A percentile compares a stretch with the other conserved stretches of the same genome.
Evolutionary conservation across 371 early-diverging fungal genomes (phyloP).

Genomic region (Apophysomyces elegans): DNA sequence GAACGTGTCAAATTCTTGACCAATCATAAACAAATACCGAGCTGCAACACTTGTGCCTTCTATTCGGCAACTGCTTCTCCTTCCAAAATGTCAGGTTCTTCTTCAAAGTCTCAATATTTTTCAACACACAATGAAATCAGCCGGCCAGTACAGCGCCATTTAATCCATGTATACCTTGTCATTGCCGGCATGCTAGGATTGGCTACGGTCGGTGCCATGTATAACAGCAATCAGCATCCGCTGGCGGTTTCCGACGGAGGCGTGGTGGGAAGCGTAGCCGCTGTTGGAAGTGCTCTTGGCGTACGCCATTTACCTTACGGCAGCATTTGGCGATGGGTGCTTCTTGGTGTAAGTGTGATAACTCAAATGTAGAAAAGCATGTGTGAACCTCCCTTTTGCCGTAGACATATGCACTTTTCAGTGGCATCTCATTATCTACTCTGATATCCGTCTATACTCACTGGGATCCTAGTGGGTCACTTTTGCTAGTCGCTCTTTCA

Average conservation of each 20-base stretch:
- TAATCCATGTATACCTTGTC: slow-evolving; percentile 52
- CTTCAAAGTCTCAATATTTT: background rate
- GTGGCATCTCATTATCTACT: slow-evolving; percentile 41
- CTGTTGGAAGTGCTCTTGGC: slow-evolving; percentile 31
- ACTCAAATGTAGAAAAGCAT: background rate
- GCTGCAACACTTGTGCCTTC: no score
- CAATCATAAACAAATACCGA: no score
- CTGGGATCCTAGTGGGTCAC: slow-evolving; percentile 42
- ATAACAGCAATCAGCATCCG: slow-evolving; percentile 15
- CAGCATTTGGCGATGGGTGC: slow-evolving; percentile 34
- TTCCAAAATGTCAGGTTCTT: background rate
- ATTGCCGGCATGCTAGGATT: slow-evolving; percentile 56
- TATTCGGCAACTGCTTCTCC: no score
- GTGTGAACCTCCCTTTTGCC: background rate
- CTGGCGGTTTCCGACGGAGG: slow-evolving; percentile 20
- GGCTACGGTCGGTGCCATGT: slow-evolving; percentile 41
- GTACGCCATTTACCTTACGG: slow-evolving; percentile 28
- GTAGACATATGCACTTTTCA: slow-evolving; percentile 44
- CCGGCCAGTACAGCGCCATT: slow-evolving; percentile 50
- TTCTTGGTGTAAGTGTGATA: slow-evolving; percentile 31
- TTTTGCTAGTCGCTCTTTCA: slow-evolving; percentile 39
- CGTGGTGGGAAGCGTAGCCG: slow-evolving; percentile 21
- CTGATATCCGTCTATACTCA: slow-evolving; percentile 28
- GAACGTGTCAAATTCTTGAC: no score
- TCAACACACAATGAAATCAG: slow-evolving; percentile 27